phyloP scores from a whole-genome alignment of 495 filamentous ascomycete genomes.

The Glonium stellatum region DNA sequence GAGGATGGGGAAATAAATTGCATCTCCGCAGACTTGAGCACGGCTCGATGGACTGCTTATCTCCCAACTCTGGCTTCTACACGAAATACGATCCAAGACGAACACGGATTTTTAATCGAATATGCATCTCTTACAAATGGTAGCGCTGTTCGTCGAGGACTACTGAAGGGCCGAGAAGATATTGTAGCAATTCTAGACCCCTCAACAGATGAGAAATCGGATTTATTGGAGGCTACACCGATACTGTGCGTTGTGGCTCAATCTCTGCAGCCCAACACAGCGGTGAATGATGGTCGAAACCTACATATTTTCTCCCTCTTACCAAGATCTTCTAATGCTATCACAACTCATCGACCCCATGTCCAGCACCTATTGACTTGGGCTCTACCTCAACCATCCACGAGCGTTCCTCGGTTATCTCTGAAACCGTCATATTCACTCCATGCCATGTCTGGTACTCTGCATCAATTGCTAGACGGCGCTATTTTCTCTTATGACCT shows the following conservation, averaged over 20 bases:
- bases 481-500: constrained; percentile 48
- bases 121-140: constrained; percentile 36
- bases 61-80: constrained; percentile 4
- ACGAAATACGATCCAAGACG: not conserved
- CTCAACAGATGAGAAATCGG: constrained; percentile 9
- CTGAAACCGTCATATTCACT: constrained; percentile 39
- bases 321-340: constrained; percentile 11
- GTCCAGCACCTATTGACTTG: constrained; percentile 24
- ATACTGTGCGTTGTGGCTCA: constrained; percentile 19
- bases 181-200: constrained; percentile 31
- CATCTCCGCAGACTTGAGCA: constrained; percentile 45
- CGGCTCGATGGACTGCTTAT: constrained; percentile 32
- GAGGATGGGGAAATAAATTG: constrained; percentile 45
- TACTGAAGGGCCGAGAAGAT: constrained; percentile 44
- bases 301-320: constrained; percentile 23
- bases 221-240: constrained; percentile 18
- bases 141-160: constrained; percentile 38
- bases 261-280: not conserved
- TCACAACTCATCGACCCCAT: constrained; percentile 15
- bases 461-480: constrained; percentile 45
- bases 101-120: constrained; percentile 38
- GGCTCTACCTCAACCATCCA: constrained; percentile 12
- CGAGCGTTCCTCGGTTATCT: not conserved
- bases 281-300: not conserved
- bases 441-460: constrained; percentile 49